These are phyloP conservation scores for Centrapalus pauciflorus DNA, from an alignment of 129 eudicot species.

Conservation along the genomic window DNA sequence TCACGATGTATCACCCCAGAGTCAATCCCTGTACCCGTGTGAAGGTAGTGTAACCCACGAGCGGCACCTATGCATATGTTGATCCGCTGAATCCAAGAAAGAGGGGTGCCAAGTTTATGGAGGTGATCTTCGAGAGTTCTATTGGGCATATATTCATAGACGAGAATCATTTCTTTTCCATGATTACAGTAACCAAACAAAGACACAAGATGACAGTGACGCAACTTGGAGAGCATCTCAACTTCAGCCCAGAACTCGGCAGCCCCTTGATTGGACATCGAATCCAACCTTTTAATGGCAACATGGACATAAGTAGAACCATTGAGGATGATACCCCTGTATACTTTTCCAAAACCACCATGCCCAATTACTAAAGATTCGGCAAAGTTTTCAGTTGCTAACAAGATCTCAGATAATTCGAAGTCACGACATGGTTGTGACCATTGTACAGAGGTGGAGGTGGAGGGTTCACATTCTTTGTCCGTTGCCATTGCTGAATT, in stretches of 20 bases:
- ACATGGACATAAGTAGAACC: slow-evolving; percentile 2
- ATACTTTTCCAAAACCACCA: slow-evolving; percentile 26
- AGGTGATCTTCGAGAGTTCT: slow-evolving; percentile 25
- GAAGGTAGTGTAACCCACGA: slow-evolving; percentile 27
- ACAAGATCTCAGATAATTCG: background rate
- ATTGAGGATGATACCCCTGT: slow-evolving; percentile 9
- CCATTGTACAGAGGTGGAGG: slow-evolving; percentile 3
- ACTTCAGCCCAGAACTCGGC: slow-evolving; percentile 25
- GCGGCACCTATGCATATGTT: slow-evolving; percentile 30
- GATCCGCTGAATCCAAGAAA: slow-evolving; percentile 29
- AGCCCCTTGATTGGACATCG: slow-evolving; percentile 24
- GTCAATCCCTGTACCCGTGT: slow-evolving; percentile 11
- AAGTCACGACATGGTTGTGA: slow-evolving; percentile 16
- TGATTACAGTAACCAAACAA: slow-evolving; percentile 24
- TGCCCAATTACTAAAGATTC: slow-evolving; percentile 10
- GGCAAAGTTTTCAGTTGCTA: slow-evolving; percentile 15
- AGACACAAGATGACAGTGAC: slow-evolving; percentile 23
- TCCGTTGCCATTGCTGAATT: too few species aligned
- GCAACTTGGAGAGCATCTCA: slow-evolving; percentile 10
- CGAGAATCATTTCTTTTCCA: slow-evolving; percentile 21
- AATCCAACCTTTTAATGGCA: slow-evolving; percentile 25
- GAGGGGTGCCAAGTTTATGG: slow-evolving; percentile 15
- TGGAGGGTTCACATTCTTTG: background rate
- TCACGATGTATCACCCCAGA: slow-evolving; percentile 25
- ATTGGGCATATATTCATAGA: slow-evolving; percentile 22